Conservation (phyloP, 2,329 filamentous ascomycete species). For the Dryadomyces quercus-mongolicae region DNA sequence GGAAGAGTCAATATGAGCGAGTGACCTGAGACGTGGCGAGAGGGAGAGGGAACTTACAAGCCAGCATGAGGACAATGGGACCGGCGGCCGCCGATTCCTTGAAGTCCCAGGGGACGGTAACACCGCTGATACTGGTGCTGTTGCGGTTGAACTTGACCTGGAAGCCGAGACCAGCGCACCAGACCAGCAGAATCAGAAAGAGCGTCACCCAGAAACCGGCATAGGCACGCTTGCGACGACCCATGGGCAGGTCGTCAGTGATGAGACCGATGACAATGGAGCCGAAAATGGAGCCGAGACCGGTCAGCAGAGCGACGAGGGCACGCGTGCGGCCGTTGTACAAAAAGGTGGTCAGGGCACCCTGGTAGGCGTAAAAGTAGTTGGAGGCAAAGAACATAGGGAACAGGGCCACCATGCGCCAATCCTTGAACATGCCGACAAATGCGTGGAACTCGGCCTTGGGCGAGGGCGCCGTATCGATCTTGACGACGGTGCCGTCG, state of each 20-base stretch:
- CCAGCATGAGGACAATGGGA: conserved; percentile 16
- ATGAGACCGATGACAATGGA: conserved; percentile 52
- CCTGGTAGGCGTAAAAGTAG: conserved; percentile 77
- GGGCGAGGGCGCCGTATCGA: conserved; percentile 53
- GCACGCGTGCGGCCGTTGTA: conserved; percentile 65
- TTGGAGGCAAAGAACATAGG: conserved; percentile 71
- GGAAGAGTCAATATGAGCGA: not conserved
- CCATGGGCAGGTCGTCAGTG: conserved; percentile 43
- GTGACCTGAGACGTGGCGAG: not conserved
- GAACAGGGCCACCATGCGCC: conserved; percentile 20
- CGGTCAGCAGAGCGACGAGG: conserved; percentile 63
- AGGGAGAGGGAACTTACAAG: conserved; percentile 1
- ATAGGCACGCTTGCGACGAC: conserved; percentile 49
- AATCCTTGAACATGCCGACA: conserved; percentile 50
- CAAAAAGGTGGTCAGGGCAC: conserved; percentile 55
- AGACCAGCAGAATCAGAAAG: conserved; percentile 50
- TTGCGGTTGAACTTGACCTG: conserved; percentile 36
- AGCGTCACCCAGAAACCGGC: conserved; percentile 44
- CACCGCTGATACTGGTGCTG: conserved; percentile 9
- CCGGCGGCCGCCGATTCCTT: conserved; percentile 13
- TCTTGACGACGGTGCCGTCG: conserved; percentile 55
- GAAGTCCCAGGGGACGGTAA: conserved; percentile 16
- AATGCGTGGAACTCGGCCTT: conserved; percentile 70
- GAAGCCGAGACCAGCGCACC: conserved; percentile 61
- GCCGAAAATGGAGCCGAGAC: conserved; percentile 59